Evolutionary conservation across 2,329 filamentous ascomycete genomes (phyloP).

Genomic region (Remersonia thermophila): DNA sequence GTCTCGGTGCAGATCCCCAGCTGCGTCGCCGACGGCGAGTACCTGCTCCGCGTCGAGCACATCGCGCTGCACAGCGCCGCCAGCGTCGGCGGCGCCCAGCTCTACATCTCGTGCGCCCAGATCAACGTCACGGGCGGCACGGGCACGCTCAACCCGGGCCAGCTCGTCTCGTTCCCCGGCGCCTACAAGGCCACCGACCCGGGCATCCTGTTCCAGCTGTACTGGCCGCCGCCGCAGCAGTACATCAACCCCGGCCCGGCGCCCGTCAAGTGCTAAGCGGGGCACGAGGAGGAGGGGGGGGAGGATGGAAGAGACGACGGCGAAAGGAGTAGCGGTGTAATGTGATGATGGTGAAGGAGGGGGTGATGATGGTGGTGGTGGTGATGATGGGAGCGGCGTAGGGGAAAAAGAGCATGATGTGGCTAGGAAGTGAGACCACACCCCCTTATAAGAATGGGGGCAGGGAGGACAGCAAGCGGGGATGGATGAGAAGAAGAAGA

Average conservation of each 20-base stretch:
- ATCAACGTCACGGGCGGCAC: constrained; percentile 18
- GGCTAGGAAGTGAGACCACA: too few relatives aligned
- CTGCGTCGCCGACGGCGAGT: constrained; percentile 24
- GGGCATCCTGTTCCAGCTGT: constrained; percentile 18
- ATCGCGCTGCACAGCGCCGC: constrained; percentile 24
- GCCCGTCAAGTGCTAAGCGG: constrained; percentile 12
- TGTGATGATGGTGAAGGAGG: too few relatives aligned
- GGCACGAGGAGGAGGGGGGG: neutral
- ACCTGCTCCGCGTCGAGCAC: constrained; percentile 26
- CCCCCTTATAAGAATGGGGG: too few relatives aligned
- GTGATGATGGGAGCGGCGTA: too few relatives aligned
- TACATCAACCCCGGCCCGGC: constrained; percentile 18
- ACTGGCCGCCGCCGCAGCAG: constrained; percentile 16
- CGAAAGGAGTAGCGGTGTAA: too few relatives aligned
- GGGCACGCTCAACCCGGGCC: constrained; percentile 15
- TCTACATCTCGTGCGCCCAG: constrained; percentile 24
- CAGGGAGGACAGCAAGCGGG: too few relatives aligned
- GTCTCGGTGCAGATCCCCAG: constrained; percentile 21
- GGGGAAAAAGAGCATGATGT: too few relatives aligned
- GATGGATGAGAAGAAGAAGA: too few relatives aligned
- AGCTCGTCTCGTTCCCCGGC: constrained; percentile 20
- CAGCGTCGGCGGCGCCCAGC: constrained; percentile 22
- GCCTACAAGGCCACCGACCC: constrained; percentile 21
- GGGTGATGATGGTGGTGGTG: too few relatives aligned
- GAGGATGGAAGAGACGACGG: too few relatives aligned